A percentile compares a stretch with the other conserved stretches of the same genome.
Conservation (phyloP, 495 filamentous ascomycete species). For the Penicillium lagena region DNA sequence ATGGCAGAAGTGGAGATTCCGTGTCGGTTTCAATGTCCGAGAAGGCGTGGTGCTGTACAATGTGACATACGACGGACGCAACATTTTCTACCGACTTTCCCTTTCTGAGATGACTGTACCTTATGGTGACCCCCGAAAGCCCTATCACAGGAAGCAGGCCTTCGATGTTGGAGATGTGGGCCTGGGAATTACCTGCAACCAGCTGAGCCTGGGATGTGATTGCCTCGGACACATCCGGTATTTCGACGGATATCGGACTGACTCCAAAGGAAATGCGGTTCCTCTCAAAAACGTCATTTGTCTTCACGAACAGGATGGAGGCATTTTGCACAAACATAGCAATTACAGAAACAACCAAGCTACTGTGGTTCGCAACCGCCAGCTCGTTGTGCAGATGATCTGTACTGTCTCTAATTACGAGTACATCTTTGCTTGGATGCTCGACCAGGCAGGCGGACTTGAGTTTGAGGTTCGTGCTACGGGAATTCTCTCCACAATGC, state of each 20-base stretch:
- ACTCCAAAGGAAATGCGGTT: conserved; percentile 45
- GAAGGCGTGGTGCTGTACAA: conserved; percentile 63
- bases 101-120: conserved; percentile 76
- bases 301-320: conserved; percentile 64
- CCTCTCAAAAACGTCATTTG: conserved; percentile 56
- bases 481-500: conserved; percentile 78
- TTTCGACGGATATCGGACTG: conserved; percentile 51
- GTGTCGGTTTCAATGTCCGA: conserved; percentile 58
- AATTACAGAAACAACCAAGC: conserved; percentile 59
- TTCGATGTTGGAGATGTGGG: conserved; percentile 71
- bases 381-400: conserved; percentile 65
- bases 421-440: conserved; percentile 77
- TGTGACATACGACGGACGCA: conserved; percentile 61
- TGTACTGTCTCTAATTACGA: conserved; percentile 79
- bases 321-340: conserved; percentile 64
- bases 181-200: conserved; percentile 60
- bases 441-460: conserved; percentile 80
- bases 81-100: conserved; percentile 63
- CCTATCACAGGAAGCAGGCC: conserved; percentile 64
- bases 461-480: conserved; percentile 82
- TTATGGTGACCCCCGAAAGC: conserved; percentile 53
- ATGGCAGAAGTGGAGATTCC: conserved; percentile 68
- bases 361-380: conserved; percentile 53
- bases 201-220: conserved; percentile 62
- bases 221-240: conserved; percentile 65